Base-by-base conservation (phyloP, 805 yeast genomes). In the Komagataella ulmi region DNA sequence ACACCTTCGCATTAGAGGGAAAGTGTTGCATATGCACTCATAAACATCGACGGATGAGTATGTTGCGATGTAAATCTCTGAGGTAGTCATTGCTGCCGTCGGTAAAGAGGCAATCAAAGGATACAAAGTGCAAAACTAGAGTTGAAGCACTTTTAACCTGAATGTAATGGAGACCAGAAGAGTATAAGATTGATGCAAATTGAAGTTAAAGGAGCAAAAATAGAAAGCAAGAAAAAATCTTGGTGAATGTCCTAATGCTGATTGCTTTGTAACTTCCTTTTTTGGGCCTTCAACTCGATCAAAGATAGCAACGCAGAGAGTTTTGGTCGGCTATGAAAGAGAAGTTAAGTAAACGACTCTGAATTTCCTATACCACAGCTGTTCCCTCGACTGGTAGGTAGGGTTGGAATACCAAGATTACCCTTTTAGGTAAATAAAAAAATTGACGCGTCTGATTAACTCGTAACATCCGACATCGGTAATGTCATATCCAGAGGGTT, bases 1-100 rank as follows among this genome's bases (percentile, higher is more conserved):
- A 54, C 87, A 82, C 53, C 98, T 74, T 59, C 98, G 79, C 98
- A 93, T 93, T 51, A 86, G 75, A 23, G 88, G 86, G 43, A 84
- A 83, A 50, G 82, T 87, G 40, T 77, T 72, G 19, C 44, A 48
- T 46, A 86, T 76, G 61, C 81, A 77, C 61, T 83, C 89, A 61
- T 65, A 74, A 6, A 76, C 81, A 50, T 76, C 80, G 1, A 73
- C 71, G 58, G 64, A 45, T 3, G 79, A 72, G 57, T 76, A 76
- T 5, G 76, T 73, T 1, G 79, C 74, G 24, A 71, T 65, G 50
- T 70, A 68, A 24, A 70, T 55, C 47, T 21, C 40, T 30, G 40
- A 14, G 2, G 40, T 30, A 14, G 40, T 14, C 40, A 14, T 30
- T 30, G 40, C 12, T 3, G 40, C 40, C 40, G 40, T 30, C 40